Base-by-base conservation (phyloP, 495 filamentous ascomycete species). In the Tuber brumale region DNA sequence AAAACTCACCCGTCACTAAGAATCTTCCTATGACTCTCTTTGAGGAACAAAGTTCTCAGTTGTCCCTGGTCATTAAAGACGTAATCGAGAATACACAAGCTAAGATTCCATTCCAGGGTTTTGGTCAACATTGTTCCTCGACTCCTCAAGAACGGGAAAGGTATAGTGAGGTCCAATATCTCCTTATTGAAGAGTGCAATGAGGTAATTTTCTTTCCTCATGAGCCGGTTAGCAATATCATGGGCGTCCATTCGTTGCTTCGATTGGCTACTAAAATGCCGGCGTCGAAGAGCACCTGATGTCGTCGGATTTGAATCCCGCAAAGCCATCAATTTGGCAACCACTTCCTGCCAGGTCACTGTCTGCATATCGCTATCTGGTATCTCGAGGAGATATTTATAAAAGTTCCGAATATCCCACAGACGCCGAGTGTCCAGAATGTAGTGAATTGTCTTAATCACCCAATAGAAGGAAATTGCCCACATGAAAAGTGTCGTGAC, bases 181-280 rank as follows among this genome's bases (percentile, higher is more conserved):
- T 97, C 95, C 83, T 98, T 98, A 85, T 99, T 99, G 85, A 97
- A 92, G 72, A 99, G 83, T 16, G 96, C 95, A 81, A 99, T 97
- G 77, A 97, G 85, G 79, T 97, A 99, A 81, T 99, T 99, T 76
- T 97, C 95, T 82, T 92, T 91, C 78, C 95, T 91, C 95, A 99
- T 98, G 71, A 99, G 84, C 70, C 95, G 90, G 82, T 97, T 99
- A 12, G 95, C 96, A 83, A 99, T 97, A 83, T 97, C 95, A 78
- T 97, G 93, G 6, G 95, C 95, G 85, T 98, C 95, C 84, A 98
- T 91, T 72, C 95, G 88, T 85, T 98, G 93, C 84, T 97, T 97
- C 31, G 95, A 97, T 80, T 95, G 93, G 69, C 85, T 88, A 19
- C 72, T 82, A 46, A 76, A 80, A 78, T 89, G 88, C 69, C 85